Percentiles rank a stretch among this genome's conserved stretches.
Evolutionary conservation across 2,329 filamentous ascomycete species (phyloP).

Genomic region (Botrytis fabae): DNA sequence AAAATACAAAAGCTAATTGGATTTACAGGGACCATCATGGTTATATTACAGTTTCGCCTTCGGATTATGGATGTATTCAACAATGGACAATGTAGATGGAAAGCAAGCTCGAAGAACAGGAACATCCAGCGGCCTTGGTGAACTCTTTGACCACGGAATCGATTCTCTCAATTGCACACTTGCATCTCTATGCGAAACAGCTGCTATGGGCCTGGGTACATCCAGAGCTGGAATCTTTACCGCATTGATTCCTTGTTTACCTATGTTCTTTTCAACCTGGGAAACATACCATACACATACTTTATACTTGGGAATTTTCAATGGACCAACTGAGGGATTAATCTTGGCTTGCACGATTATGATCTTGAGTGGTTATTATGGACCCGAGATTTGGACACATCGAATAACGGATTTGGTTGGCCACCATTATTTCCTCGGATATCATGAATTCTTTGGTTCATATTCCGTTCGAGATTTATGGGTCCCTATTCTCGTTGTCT

Average conservation of each 20-base stretch:
- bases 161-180: conserved; percentile 97
- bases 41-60: conserved; percentile 94
- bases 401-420: conserved; percentile 71
- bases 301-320: conserved; percentile 92
- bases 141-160: conserved; percentile 98
- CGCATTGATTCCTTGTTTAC: conserved; percentile 83
- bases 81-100: conserved; percentile 98
- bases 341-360: conserved; percentile 86
- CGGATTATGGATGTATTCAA: conserved; percentile 98
- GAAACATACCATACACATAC: conserved; percentile 99
- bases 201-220: conserved; percentile 86
- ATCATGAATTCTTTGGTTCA: conserved; percentile 63
- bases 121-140: conserved; percentile 90
- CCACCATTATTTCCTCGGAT: conserved; percentile 51
- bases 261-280: conserved; percentile 99
- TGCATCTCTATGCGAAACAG: conserved; percentile 85
- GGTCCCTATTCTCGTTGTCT: conserved; percentile 68
- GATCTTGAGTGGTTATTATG: conserved; percentile 82
- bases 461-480: conserved; percentile 84
- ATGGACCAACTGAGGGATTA: conserved; percentile 93
- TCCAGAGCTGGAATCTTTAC: conserved; percentile 87
- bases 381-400: conserved; percentile 81
- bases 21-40: conserved; percentile 79
- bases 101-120: conserved; percentile 95
- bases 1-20: conserved; percentile 25